Base-by-base conservation (phyloP, 371 early-diverging fungal genomes). In the Parasitella parasitica region DNA sequence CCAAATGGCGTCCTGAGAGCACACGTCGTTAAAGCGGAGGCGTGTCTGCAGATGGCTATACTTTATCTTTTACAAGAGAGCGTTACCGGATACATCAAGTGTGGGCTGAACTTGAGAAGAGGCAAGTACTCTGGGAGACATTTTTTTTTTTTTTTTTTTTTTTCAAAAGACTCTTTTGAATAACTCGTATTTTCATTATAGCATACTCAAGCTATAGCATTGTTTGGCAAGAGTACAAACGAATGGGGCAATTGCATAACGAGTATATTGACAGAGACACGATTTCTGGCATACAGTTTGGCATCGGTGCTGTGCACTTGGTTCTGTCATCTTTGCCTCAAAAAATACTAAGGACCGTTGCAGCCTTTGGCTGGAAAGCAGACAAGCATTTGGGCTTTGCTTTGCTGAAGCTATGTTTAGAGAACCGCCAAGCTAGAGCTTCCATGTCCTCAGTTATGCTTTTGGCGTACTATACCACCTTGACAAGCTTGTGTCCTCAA, bases 371-470 rank as follows among this genome's bases (percentile, higher is more conserved):
- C 1, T 85, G 83, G 80, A 78, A 76, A 38, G 81, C 83, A 6
- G 84, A 88, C 60, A 78, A 80, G 54, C 72, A 80, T 27, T 63
- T 86, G 30, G 88, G 86, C 0, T 81, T 88, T 50, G 81, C 75
- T 24, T 59, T 86, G 26, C 63, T 86, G 24, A 76, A 83, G n/a
- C 64, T 75, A 36, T 78, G 83, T 36, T 67, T 82, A 16, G 77
- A 77, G 8, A 68, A 70, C 15, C 69, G 81, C 48, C 73, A 83
- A 9, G 68, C 82, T 18, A 73, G 82, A n/a, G 78, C 88, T 2
- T 80, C 86, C 0, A 68, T 85, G 63, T 83, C 85, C 0, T 81
- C 83, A 0, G 59, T 85, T 22, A 76, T 86, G 81, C 75, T 80
- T 1, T 51, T 80, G 3, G 73, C 73, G 7, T 80, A 80, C 38